Evolutionary conservation across 495 filamentous ascomycete genomes (phyloP).

Genomic region (Chaetomidium leptoderma): DNA sequence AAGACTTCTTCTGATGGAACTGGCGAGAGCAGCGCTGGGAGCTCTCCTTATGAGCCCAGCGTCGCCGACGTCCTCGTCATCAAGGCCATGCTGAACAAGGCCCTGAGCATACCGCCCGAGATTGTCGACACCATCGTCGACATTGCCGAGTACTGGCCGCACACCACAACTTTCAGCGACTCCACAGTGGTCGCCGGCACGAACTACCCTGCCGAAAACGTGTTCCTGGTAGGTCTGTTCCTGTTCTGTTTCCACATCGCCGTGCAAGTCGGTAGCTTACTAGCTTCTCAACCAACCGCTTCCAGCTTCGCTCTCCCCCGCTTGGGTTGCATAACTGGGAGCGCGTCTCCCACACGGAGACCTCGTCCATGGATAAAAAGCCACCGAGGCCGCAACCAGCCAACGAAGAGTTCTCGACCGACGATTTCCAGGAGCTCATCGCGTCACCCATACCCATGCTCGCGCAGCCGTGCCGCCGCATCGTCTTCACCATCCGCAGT

Average conservation of each 20-base stretch:
- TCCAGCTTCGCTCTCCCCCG: constrained; percentile 42
- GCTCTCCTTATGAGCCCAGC: constrained; percentile 26
- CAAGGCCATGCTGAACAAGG: constrained; percentile 40
- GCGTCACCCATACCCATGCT: constrained; percentile 30
- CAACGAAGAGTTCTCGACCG: constrained; percentile 29
- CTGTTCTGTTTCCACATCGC: not conserved
- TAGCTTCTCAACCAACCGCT: not conserved
- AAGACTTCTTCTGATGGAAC: too few relatives aligned
- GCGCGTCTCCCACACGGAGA: not conserved
- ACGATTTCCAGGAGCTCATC: constrained; percentile 32
- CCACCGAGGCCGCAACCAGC: constrained; percentile 9
- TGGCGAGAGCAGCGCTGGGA: not conserved
- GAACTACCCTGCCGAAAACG: constrained; percentile 30
- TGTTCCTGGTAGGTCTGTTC: constrained; percentile 35
- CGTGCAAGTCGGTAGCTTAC: not conserved
- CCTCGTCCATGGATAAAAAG: not conserved
- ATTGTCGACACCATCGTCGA: constrained; percentile 65
- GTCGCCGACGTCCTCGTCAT: constrained; percentile 45
- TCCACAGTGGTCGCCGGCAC: constrained; percentile 17
- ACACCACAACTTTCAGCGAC: constrained; percentile 35
- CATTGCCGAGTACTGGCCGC: constrained; percentile 67
- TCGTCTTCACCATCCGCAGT: constrained; percentile 62
- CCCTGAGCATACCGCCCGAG: constrained; percentile 52
- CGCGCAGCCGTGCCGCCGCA: constrained; percentile 47
- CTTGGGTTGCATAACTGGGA: constrained; percentile 36